Evolutionary conservation across 179 eudicot species (phyloP), one percentile per base, ranked within the genome.

Genomic region (Pouteria campechiana): DNA sequence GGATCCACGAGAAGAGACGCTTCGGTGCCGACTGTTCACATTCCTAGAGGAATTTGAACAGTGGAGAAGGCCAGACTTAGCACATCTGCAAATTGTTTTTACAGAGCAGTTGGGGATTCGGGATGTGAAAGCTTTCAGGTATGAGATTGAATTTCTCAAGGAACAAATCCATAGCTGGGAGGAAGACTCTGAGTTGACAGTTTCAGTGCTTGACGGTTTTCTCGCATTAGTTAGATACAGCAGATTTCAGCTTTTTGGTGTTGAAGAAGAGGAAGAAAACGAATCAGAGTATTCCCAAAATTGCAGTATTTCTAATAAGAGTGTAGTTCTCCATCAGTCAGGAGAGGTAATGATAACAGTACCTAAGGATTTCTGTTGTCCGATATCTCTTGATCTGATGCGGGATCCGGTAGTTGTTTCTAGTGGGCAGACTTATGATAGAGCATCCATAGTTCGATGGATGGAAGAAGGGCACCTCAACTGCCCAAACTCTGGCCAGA

Each of bases 401-500:
- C 54, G 31, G 28, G 93, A 89, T 47, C 97, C 97, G 2, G 95
- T 89, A 50, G 70, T 76, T 23, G 61, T 85, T 15, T 73, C 86
- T 0, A 89, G 95, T 0, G 97, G 97, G 12, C 97, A 89, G 64
- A 81, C 93, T 7, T 89, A 81, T 44, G 97, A 89, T 49, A 67
- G 83, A 12, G 41, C 65, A n/a, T 73, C 86, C 0, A 89, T 89
- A 19, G 21, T 76, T 0, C 71, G 89, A 41, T 89, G 97, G 97
- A 56, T 89, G 16, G 95, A 81, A 17, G 95, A 81, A 58, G 97
- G 97, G 32, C 81, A 89, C 53, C 58, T 42, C 37, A 85, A 73
- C 41, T 89, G 97, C 59, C 95, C 95, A 0, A 84, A 85, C 46
- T 77, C 97, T 0, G 97, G 97, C 50, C 97, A 88, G 32, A 53